Base-by-base conservation (phyloP, 441 rosid species). In the Breynia disticha region DNA sequence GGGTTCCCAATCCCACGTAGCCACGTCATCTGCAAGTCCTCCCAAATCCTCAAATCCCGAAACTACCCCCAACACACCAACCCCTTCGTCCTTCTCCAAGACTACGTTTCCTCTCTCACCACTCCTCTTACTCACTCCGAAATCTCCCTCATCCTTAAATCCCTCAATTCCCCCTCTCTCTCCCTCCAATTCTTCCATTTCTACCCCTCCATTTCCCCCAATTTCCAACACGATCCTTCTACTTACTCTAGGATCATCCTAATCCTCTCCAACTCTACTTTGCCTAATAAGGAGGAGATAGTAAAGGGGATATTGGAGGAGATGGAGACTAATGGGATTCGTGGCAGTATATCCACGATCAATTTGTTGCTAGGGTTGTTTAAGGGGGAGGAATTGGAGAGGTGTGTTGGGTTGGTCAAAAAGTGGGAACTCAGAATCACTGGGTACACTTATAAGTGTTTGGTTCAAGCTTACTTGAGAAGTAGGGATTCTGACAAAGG, bases 401-500 rank as follows among this genome's bases (percentile, higher is more conserved):
- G 42, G 59, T 86, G 91, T 47, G 42, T 79, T 16, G 75, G 64
- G 48, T 60, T 91, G 66, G 63, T 84, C 22, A 68, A 72, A 72
- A 82, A 79, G 54, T 88, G 98, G 98, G 87, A 60, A 3, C 59
- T 91, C 67, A 78, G 68, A 61, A 86, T 82, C 90, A 91, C 81
- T 59, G 65, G 84, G 35, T 91, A 74, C 59, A 88, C 89, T 0
- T 88, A 86, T 49, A 91, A 86, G 72, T 91, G 95, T 55, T 63
- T 86, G 54, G 76, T 86, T 65, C 96, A 85, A 60, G 87, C 98
- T 47, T 73, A 78, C 68, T 64, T 91, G 67, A 71, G 98, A 73
- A 76, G 97, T 10, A 75, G 59, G 37, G 74, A 88, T 51, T 56
- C 70, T 32, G 73, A 56, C 1, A 79, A 75, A 58, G 97, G 83